Evolutionary conservation across 352 stramenopile species (phyloP).

Genomic region (Phytophthora lateralis): DNA sequence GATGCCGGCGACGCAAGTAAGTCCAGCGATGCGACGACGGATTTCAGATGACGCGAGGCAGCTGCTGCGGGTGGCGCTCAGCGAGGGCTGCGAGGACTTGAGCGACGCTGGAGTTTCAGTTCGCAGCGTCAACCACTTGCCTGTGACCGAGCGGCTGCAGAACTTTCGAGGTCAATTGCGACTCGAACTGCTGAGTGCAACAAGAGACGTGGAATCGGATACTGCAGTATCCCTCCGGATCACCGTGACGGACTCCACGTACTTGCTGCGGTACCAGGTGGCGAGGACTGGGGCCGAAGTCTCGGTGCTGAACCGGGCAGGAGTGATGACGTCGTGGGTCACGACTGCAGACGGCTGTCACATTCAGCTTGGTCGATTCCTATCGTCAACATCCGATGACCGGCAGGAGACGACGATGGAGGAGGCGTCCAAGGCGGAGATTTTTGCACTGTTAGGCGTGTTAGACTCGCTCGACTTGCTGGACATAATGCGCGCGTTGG

Average conservation of each 20-base stretch:
- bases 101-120: neutral
- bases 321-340: constrained; percentile 55
- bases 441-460: constrained; percentile 47
- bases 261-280: constrained; percentile 52
- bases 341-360: constrained; percentile 37
- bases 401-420: constrained; percentile 9
- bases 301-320: constrained; percentile 45
- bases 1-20: constrained; percentile 62
- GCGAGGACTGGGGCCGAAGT: constrained; percentile 47
- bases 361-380: constrained; percentile 47
- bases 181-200: constrained; percentile 33
- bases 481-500: constrained; percentile 45
- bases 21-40: constrained; percentile 47
- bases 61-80: constrained; percentile 48
- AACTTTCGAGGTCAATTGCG: constrained; percentile 52
- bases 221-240: constrained; percentile 37
- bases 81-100: neutral
- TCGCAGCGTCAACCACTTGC: constrained; percentile 21
- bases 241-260: constrained; percentile 35
- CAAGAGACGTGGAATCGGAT: neutral
- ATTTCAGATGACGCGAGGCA: constrained; percentile 69
- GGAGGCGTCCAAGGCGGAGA: constrained; percentile 25
- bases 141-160: constrained; percentile 46
- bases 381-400: constrained; percentile 8
- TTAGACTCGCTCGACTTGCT: constrained; percentile 53